Conservation (phyloP, 148 eudicot genomes). For the Dysphania ambrosioides region DNA sequence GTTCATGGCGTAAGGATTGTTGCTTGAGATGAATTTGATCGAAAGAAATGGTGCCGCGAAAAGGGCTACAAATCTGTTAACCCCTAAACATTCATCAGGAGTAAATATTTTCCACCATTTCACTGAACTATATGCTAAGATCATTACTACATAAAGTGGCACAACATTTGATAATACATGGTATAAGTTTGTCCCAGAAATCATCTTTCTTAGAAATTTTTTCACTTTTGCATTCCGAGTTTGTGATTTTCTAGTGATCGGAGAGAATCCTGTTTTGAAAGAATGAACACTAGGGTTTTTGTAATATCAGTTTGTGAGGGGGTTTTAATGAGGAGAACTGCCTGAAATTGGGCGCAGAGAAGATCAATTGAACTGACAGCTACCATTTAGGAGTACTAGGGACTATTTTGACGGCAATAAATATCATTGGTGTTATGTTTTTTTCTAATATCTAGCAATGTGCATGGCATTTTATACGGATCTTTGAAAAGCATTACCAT, state of each 20-base stretch:
- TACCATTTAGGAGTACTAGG: neutral
- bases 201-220: slow-evolving; percentile 33
- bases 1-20: slow-evolving; percentile 80
- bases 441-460: neutral
- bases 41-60: slow-evolving; percentile 80
- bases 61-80: slow-evolving; percentile 73
- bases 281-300: neutral
- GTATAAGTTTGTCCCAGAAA: slow-evolving; percentile 51
- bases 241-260: too few relatives aligned
- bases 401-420: neutral
- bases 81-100: slow-evolving; percentile 71
- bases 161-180: slow-evolving; percentile 74
- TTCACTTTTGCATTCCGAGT: neutral
- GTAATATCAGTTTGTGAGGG: neutral
- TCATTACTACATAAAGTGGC: slow-evolving; percentile 85
- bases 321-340: neutral
- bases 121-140: slow-evolving; percentile 79
- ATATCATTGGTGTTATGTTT: neutral
- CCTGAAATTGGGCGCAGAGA: neutral
- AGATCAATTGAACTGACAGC: neutral
- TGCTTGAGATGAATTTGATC: slow-evolving; percentile 66
- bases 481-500: neutral
- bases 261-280: neutral
- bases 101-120: slow-evolving; percentile 89
- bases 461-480: neutral